These are phyloP conservation scores for Phlegmacium glaucopus DNA, from an alignment of 768 basidiomycete species.

Conservation along the genomic window DNA sequence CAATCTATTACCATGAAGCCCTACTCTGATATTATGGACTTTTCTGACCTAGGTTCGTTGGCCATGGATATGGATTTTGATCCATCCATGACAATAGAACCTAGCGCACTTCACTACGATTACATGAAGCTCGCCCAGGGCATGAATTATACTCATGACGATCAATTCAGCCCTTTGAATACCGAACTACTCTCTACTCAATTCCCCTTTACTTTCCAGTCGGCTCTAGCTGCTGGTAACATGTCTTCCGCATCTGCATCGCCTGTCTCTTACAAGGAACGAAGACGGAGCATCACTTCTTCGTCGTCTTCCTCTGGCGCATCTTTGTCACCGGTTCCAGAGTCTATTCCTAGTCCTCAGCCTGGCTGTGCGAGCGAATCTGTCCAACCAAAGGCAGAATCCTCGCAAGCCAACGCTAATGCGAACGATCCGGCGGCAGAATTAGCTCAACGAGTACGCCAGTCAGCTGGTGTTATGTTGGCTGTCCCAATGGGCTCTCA, in stretches of 20 bases:
- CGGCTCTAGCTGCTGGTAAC: constrained; percentile 8
- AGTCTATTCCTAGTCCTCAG: constrained; percentile 29
- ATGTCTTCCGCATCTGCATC: constrained; percentile 19
- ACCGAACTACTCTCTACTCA: constrained; percentile 19
- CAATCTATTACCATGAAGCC: constrained; percentile 22
- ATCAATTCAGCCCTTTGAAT: constrained; percentile 17
- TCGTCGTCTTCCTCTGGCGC: constrained; percentile 53
- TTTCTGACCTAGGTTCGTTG: constrained; percentile 33
- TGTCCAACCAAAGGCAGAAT: constrained; percentile 18
- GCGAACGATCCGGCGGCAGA: constrained; percentile 34
- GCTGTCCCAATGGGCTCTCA: constrained; percentile 42
- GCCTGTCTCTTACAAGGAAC: constrained; percentile 24
- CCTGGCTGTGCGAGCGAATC: constrained; percentile 22
- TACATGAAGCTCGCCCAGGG: constrained; percentile 21
- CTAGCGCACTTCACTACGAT: constrained; percentile 56
- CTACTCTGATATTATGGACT: constrained; percentile 42
- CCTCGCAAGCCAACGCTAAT: constrained; percentile 7
- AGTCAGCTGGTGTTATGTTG: constrained; percentile 56
- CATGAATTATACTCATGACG: constrained; percentile 24
- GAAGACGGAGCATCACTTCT: constrained; percentile 53
- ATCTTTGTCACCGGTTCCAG: constrained; percentile 48
- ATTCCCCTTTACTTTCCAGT: constrained; percentile 40
- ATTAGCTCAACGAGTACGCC: constrained; percentile 45
- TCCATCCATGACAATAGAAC: constrained; percentile 59
- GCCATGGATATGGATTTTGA: constrained; percentile 62